These are phyloP conservation scores for Bassia scoparia DNA, from an alignment of 148 eudicot genomes.

Conservation along the genomic window DNA sequence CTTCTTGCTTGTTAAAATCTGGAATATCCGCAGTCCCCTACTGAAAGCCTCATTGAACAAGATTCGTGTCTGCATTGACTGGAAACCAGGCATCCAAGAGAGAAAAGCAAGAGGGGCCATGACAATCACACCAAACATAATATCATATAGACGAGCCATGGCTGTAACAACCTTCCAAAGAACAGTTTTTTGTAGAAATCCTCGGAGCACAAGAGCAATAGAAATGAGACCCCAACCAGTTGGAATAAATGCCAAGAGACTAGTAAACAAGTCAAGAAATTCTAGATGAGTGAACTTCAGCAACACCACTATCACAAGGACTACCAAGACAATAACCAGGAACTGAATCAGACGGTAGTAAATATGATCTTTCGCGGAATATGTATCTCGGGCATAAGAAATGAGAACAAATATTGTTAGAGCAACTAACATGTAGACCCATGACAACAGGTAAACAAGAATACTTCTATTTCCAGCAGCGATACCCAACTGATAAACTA, in stretches of 20 bases:
- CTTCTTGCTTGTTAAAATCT: conserved; percentile 70
- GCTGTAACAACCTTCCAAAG: conserved; percentile 63
- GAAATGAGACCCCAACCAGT: conserved; percentile 91
- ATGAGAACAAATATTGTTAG: conserved; percentile 39
- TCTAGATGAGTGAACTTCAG: conserved; percentile 53
- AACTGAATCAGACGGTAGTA: conserved; percentile 87
- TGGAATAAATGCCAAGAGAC: conserved; percentile 78
- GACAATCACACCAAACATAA: conserved; percentile 77
- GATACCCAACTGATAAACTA: conserved; percentile 77
- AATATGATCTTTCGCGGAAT: conserved; percentile 77
- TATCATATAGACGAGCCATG: conserved; percentile 79
- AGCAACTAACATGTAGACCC: conserved; percentile 77
- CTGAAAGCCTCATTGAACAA: conserved; percentile 91
- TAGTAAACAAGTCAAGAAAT: conserved; percentile 62
- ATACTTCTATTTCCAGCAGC: conserved; percentile 64
- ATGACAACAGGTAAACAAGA: conserved; percentile 75
- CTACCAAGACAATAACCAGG: conserved; percentile 48
- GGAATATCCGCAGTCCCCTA: conserved; percentile 76
- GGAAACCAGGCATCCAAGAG: conserved; percentile 95
- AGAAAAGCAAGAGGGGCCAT: conserved; percentile 75
- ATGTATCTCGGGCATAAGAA: conserved; percentile 61
- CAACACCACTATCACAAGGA: conserved; percentile 58
- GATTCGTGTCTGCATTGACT: conserved; percentile 93
- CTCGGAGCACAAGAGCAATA: conserved; percentile 70
- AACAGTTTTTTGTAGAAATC: conserved; percentile 46